Base-by-base conservation (phyloP, 306 rosid genomes). In the Rubus idaeus region DNA sequence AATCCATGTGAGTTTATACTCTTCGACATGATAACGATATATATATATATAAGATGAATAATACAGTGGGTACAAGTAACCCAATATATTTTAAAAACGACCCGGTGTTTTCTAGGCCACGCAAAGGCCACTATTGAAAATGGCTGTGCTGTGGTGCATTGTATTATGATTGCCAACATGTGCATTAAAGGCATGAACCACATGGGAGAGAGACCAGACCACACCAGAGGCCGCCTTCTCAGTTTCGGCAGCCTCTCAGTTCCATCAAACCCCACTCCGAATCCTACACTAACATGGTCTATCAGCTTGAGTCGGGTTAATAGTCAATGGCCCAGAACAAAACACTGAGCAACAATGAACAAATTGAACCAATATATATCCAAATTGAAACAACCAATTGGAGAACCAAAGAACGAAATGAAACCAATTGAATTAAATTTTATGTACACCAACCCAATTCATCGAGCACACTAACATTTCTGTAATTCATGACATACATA, bases 121-220 rank as follows among this genome's bases (percentile, higher is more conserved):
- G 70, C 78, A 77, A 82, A 82, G 73, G 81, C 55, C 77, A 23
- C 26, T 53, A 77, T 78, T 79, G 83, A 49, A 70, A 66, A 17
- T 35, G 46, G 20, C 11, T 46, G 21, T 51, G 46, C 11, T 46
- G 21, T 51, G 46, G 81, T 72, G 81, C 79, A 84, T 3, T 64
- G 80, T 61, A 83, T 80, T 65, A 88, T 82, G 76, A 89, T 82
- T 86, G 77, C 74, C 70, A 78, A 80, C 92, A 76, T 83, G 94
- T 89, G 89, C 90, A 75, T 83, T 89, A 81, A 82, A 80, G 84
- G 80, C 82, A 80, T 41, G 73, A 87, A 74, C 72, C 96, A 90
- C 96, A 88, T 90, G 92, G 85, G 68, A 35, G 20, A 3, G 46
- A 23, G 26, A 23, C 26, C 26, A 23, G 26, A 23, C 26, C 35